Conservation (phyloP, 2,329 filamentous ascomycete species). For the Cytospora mali region DNA sequence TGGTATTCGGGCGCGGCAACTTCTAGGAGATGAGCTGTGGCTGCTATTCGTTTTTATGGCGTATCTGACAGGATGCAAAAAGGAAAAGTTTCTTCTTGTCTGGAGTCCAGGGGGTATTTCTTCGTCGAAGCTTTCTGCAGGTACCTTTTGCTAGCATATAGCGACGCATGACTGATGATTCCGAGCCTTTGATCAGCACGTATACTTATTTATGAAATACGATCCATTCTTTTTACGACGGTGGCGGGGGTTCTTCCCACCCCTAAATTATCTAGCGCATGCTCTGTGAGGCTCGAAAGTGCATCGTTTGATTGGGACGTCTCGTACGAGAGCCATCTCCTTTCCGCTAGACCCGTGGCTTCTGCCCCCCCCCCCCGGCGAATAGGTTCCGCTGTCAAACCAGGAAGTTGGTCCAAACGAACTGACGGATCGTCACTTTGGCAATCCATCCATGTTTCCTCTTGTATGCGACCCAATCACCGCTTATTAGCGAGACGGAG, state of each 20-base stretch:
- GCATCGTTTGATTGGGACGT: too few species aligned
- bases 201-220: background rate
- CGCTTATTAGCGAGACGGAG: background rate
- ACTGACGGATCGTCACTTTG: too few species aligned
- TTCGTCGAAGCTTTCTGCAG: background rate
- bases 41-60: background rate
- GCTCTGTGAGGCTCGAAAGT: background rate
- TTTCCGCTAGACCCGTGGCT: background rate
- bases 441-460: background rate
- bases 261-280: background rate
- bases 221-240: background rate
- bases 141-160: constrained; percentile 8
- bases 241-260: background rate
- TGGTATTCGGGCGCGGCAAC: background rate
- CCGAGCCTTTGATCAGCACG: background rate
- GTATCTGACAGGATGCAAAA: background rate
- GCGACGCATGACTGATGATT: constrained; percentile 5
- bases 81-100: background rate
- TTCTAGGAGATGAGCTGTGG: background rate
- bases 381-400: too few species aligned
- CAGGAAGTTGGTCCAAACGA: background rate
- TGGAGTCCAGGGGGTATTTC: constrained; percentile 2
- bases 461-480: background rate
- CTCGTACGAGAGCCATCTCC: background rate
- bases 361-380: too few species aligned